These are phyloP conservation scores for Zarea fungicola DNA, from an alignment of 2,329 filamentous ascomycete species.

Conservation along the genomic window DNA sequence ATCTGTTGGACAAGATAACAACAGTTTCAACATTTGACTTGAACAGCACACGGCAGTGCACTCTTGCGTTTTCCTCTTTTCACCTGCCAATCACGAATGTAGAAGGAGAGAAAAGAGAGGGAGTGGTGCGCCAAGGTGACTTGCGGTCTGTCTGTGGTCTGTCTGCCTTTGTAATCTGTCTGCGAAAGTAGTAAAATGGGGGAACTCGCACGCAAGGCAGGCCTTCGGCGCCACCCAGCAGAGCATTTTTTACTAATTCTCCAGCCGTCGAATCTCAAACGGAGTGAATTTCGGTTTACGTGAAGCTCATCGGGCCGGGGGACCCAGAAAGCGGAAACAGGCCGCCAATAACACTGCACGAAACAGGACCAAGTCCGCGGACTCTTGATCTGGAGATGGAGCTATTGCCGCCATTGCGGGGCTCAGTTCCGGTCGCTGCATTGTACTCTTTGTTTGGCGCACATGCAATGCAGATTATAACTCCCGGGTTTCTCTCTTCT, in stretches of 20 bases:
- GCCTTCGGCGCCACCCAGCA: too few relatives aligned
- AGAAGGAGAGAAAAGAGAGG: neutral
- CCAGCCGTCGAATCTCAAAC: too few relatives aligned
- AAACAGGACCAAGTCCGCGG: constrained; percentile 7
- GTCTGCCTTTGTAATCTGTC: too few relatives aligned
- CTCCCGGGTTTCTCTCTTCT: too few relatives aligned
- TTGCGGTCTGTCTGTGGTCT: too few relatives aligned
- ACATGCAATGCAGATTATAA: too few relatives aligned
- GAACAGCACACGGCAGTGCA: too few relatives aligned
- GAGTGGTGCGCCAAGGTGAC: neutral
- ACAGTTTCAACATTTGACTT: neutral
- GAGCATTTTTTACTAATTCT: too few relatives aligned
- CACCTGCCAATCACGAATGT: neutral
- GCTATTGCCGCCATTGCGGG: neutral
- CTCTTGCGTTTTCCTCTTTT: too few relatives aligned
- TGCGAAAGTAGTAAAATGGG: too few relatives aligned
- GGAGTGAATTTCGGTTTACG: too few relatives aligned
- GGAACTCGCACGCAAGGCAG: too few relatives aligned
- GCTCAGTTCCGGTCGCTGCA: neutral
- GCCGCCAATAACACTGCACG: constrained; percentile 2
- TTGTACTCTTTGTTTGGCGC: neutral
- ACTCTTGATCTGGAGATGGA: constrained; percentile 1
- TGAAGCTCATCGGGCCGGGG: neutral
- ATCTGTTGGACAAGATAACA: neutral
- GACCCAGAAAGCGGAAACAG: constrained; percentile 6